Conservation (phyloP, 1,139 yeast species). For the Taiozyma sp. region DNA sequence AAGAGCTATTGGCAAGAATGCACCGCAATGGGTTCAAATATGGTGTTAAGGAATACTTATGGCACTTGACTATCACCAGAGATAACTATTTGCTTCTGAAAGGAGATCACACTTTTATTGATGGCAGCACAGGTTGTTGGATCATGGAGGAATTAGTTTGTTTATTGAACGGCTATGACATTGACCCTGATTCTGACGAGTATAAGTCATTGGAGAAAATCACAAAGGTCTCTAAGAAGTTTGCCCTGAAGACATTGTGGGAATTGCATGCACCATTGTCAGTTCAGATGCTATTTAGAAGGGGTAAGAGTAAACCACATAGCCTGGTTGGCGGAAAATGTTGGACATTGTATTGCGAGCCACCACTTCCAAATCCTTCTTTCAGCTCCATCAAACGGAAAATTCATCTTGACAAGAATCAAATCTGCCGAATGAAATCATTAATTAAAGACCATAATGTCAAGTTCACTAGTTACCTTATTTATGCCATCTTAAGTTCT, state of each 20-base stretch:
- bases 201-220: background rate
- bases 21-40: background rate
- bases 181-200: background rate
- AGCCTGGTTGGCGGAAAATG: background rate
- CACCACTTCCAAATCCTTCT: background rate
- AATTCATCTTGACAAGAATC: background rate
- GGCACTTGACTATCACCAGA: background rate
- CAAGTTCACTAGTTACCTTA: background rate
- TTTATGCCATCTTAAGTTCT: background rate
- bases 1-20: background rate
- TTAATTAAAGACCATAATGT: background rate
- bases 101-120: conserved; percentile 1
- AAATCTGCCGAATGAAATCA: background rate
- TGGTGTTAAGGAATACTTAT: background rate
- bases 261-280: background rate
- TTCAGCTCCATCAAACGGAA: background rate
- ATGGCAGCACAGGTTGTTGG: conserved; percentile 1
- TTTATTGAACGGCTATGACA: background rate
- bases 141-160: background rate
- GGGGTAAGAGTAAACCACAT: background rate
- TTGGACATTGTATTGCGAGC: background rate
- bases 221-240: background rate
- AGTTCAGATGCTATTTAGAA: background rate
- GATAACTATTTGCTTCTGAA: background rate
- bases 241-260: background rate